Conservation (phyloP, 1,139 yeast genomes). For the Arxiozyma heterogenica region DNA sequence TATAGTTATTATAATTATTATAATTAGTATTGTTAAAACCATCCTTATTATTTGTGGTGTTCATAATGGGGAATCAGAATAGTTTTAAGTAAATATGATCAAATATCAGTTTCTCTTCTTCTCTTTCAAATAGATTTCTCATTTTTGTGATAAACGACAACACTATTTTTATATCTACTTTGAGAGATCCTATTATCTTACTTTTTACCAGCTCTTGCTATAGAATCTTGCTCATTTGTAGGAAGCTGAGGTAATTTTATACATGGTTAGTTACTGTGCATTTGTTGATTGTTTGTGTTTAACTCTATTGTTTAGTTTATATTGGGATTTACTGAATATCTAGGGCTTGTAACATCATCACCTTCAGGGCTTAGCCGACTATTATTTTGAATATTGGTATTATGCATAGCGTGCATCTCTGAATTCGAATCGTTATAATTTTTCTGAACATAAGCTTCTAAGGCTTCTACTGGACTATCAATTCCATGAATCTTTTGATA, state of each 20-base stretch:
- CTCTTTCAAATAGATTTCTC: slow-evolving; percentile 8
- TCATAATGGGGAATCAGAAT: neutral
- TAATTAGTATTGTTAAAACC: neutral
- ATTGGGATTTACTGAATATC: neutral
- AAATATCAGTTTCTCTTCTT: slow-evolving; percentile 17
- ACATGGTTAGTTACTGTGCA: neutral
- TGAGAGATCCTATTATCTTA: neutral
- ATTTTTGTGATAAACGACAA: neutral
- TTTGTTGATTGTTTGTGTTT: neutral
- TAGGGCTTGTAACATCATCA: neutral
- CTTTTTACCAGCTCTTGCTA: neutral
- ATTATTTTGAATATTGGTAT: neutral
- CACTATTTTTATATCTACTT: neutral
- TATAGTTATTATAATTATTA: neutral
- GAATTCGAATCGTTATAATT: neutral
- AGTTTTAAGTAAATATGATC: slow-evolving; percentile 11
- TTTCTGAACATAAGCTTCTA: slow-evolving; percentile 7
- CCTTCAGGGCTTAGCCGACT: neutral
- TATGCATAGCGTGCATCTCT: neutral
- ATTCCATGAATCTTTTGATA: slow-evolving; percentile 19
- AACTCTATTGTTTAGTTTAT: neutral
- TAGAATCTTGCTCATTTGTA: neutral
- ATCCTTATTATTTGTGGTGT: neutral
- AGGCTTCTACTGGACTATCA: slow-evolving; percentile 22
- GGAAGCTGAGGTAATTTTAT: neutral